Base-by-base conservation (phyloP, 2,329 filamentous ascomycete species). In the Aspergillus neotritici region DNA sequence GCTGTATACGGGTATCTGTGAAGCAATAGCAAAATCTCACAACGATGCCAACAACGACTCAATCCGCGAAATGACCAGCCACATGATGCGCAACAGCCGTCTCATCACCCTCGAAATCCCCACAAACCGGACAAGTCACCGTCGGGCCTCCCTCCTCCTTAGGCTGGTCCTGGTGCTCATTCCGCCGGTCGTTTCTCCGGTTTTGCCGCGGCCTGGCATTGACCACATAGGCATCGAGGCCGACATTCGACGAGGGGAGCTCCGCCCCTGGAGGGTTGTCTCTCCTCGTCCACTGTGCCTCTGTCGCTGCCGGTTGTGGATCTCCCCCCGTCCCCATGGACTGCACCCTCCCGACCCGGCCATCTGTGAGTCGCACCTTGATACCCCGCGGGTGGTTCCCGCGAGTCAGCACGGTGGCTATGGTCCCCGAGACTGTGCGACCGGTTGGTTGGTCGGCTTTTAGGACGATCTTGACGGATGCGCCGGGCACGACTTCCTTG, bases 361-460 rank as follows among this genome's bases (percentile, higher is more conserved):
- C 86, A 61, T 86, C 84, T 1, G 70, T 67, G 5, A 91, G 71
- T 2, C 86, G 78, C 16, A 90, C 85, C 64, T 90, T 91, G 68
- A 90, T 86, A 30, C 86, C 86, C 8, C 84, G 76, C 3, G 84
- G 84, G 56, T 91, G 86, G 53, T 90, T 79, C 17, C 84, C 84
- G 1, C 78, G 72, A 2, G 86, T 90, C 37, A 91, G 71, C 0
- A 90, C 63, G 35, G 87, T 78, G 40, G 75, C 73, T 1, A 91
- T 79, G 4, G 73, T 64, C 16, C 86, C 86, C 34, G 73, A 70
- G 1, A 87, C 85, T 54, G 87, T 81, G 35, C 77, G 76, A 5
- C 86, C 86, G 0, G 84, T 88, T 1, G 77, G 78, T 61, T 91
- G 86, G 63, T 91, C 86, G 48, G 77, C 73, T 57, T 91, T 91